These are phyloP conservation scores for Sistotremastrum suecicum DNA, from an alignment of 768 basidiomycete genomes.

Conservation along the genomic window DNA sequence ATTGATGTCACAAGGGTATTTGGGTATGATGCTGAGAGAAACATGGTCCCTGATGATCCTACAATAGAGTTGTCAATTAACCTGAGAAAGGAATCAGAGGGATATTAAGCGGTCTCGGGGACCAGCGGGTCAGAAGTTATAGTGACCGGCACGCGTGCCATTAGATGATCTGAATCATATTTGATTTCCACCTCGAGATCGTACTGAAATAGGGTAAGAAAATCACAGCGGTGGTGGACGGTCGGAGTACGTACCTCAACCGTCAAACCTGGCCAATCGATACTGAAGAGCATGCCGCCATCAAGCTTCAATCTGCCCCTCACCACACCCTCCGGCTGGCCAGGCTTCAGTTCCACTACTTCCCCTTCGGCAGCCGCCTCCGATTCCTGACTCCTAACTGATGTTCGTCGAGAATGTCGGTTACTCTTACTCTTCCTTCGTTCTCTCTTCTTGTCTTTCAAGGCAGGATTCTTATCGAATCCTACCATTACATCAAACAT, in stretches of 20 bases:
- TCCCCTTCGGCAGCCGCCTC: constrained; percentile 43
- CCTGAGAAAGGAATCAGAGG: no score
- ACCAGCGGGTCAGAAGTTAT: no score
- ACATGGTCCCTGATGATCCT: no score
- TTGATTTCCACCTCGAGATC: constrained; percentile 38
- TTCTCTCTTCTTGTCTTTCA: constrained; percentile 22
- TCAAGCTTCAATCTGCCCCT: constrained; percentile 42
- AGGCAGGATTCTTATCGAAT: constrained; percentile 17
- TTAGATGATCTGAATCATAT: no score
- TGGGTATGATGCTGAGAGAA: no score
- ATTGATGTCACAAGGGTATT: no score
- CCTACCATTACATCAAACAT: constrained; percentile 16
- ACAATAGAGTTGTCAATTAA: no score
- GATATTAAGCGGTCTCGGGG: no score
- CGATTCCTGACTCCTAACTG: constrained; percentile 44
- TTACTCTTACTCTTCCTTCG: constrained; percentile 26
- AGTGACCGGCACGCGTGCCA: no score
- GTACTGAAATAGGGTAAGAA: constrained; percentile 30
- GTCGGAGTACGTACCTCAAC: constrained; percentile 40
- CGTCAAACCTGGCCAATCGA: constrained; percentile 52
- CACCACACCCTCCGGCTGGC: constrained; percentile 54
- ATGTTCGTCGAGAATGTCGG: constrained; percentile 35
- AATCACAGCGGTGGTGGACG: neutral
- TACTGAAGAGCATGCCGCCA: constrained; percentile 46
- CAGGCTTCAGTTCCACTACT: constrained; percentile 27